Evolutionary conservation across 495 filamentous ascomycete species (phyloP), one percentile per base, ranked within the genome.

Genomic region (Penicillium paradoxum): DNA sequence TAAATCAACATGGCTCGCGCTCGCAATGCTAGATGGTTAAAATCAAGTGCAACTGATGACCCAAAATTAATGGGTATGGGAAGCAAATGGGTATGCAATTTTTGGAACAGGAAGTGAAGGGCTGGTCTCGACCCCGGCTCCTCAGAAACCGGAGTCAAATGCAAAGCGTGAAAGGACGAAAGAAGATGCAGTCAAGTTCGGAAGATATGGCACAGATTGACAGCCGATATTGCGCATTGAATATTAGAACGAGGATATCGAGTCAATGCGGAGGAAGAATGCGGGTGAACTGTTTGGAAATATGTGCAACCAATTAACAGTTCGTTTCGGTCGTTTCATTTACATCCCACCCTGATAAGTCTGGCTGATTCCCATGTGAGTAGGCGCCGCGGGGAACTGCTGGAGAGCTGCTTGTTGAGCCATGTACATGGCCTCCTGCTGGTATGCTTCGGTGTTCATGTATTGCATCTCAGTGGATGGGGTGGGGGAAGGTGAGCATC

Each of bases 1-100:
- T 47, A 54, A 55, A 57, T 54, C 53, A 60, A 56, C 51, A 71
- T 69, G 69, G 73, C 71, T 75, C 68, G 71, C 73, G 73, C 73
- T 74, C 72, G 72, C 72, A 75, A 77, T 77, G 73, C 73, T 72
- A 77, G 71, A 68, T 71, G 63, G 66, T 57, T 52, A 62, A 60
- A 3, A 60, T 56, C 52, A 67, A 67, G 69, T 75, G 72, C 70
- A 70, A 63, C 64, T 69, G 61, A 58, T 59, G 56, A 61, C 68
- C 69, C 66, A 66, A 54, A 43, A 62, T 67, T 54, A 56, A 59
- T 62, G 57, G 65, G 52, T 52, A 58, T 50, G 63, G 40, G 44
- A 63, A 67, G 48, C 59, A 64, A 58, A 66, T 59, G 72, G 70
- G 72, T 75, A 75, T 75, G 72, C 72, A 73, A 65, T 71, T 72